Conservation (phyloP, 345 rosid genomes). For the Citrus mangshanensis region DNA sequence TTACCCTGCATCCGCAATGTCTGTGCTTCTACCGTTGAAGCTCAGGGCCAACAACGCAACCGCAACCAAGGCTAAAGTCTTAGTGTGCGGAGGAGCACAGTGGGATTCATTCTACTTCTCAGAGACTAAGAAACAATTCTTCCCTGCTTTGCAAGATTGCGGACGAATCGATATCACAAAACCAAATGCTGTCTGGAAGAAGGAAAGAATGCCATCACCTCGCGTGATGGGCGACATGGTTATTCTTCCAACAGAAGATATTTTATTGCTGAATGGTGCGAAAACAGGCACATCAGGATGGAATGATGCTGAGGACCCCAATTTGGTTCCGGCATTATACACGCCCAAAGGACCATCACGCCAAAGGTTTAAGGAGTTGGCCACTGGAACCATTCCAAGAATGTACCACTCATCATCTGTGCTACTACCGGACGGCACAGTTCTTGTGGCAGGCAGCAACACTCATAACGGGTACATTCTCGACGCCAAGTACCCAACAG, state of each 20-base stretch:
- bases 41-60: slow-evolving; percentile 5
- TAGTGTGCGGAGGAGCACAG: slow-evolving; percentile 59
- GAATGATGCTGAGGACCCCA: slow-evolving; percentile 65
- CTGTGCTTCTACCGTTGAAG: slow-evolving; percentile 55
- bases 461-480: slow-evolving; percentile 56
- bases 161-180: slow-evolving; percentile 48
- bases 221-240: slow-evolving; percentile 75
- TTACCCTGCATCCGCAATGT: slow-evolving; percentile 58
- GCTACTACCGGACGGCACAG: slow-evolving; percentile 53
- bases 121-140: slow-evolving; percentile 32
- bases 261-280: slow-evolving; percentile 73
- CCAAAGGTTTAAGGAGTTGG: slow-evolving; percentile 38
- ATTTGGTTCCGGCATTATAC: slow-evolving; percentile 52
- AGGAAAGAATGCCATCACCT: slow-evolving; percentile 61
- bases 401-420: slow-evolving; percentile 64
- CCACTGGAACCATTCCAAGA: slow-evolving; percentile 45
- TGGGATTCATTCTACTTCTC: slow-evolving; percentile 35
- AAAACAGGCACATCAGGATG: slow-evolving; percentile 63
- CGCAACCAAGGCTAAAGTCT: slow-evolving; percentile 38
- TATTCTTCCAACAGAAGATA: slow-evolving; percentile 68
- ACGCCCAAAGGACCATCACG: slow-evolving; percentile 14
- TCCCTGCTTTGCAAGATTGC: slow-evolving; percentile 55
- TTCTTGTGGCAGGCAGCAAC: slow-evolving; percentile 70
- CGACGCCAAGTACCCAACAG: slow-evolving; percentile 59
- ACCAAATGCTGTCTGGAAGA: slow-evolving; percentile 51